A percentile compares a stretch with the other conserved stretches of the same genome.
Conservation (phyloP, 805 yeast species). For the Candida insectorum region DNA sequence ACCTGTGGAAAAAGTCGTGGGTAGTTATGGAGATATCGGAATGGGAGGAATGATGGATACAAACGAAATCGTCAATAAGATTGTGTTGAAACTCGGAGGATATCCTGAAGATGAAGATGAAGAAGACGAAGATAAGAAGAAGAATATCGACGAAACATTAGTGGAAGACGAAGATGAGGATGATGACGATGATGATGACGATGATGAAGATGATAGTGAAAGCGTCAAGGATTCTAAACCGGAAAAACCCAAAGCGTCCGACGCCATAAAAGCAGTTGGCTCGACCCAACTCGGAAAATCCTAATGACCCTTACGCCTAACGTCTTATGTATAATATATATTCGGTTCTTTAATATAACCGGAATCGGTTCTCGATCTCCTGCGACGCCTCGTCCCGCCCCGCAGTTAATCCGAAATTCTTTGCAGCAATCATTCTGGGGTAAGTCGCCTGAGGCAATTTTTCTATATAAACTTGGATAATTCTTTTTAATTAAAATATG, state of each 20-base stretch:
- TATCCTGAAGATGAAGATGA: conserved; percentile 49
- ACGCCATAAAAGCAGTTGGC: conserved; percentile 3
- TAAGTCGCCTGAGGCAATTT: too few relatives aligned
- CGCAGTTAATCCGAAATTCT: too few relatives aligned
- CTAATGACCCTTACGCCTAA: not conserved
- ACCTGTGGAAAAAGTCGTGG: conserved; percentile 92
- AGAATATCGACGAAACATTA: conserved; percentile 31
- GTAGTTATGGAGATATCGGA: conserved; percentile 95
- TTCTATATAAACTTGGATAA: too few relatives aligned
- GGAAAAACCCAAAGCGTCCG: too few relatives aligned
- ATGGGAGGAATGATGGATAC: conserved; percentile 99
- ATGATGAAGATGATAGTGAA: conserved; percentile 24
- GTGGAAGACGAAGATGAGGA: conserved; percentile 46
- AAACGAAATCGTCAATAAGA: conserved; percentile 85
- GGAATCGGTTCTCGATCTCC: too few relatives aligned
- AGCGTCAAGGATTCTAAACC: conserved; percentile 7
- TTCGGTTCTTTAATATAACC: too few relatives aligned
- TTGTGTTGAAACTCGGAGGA: conserved; percentile 65
- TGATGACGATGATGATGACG: conserved; percentile 44
- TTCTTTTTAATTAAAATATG: too few relatives aligned
- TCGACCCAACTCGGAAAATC: not conserved
- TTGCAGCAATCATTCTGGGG: too few relatives aligned
- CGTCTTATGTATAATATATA: too few relatives aligned
- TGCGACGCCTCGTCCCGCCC: too few relatives aligned
- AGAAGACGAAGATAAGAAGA: conserved; percentile 37